Base-by-base conservation (phyloP, 108 stramenopile genomes). In the Aureococcus anophagefferens region DNA sequence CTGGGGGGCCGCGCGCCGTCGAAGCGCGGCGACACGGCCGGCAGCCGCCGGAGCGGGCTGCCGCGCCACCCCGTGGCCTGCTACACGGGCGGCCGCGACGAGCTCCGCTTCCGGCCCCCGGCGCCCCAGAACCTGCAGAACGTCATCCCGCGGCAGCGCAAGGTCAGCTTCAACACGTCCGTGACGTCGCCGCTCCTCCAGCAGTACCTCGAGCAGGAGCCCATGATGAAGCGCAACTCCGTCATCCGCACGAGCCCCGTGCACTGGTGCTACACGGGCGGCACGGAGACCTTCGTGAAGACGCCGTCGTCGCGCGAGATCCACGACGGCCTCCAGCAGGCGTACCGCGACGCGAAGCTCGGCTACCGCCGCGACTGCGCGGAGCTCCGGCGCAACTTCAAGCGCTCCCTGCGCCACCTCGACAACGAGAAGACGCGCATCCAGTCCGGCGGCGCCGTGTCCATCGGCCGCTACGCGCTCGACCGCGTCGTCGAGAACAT, bases 261-360 rank as follows among this genome's bases (percentile, higher is more conserved):
- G 37, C 71, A 64, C 36, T 76, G 75, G 75, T 77, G 77, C 75
- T 64, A 77, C 31, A 77, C 65, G 18, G 77, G 77, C 36, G 77
- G 77, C 40, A 31, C 66, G 34, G 77, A 72, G 37, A 76, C 77
- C 31, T 73, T 72, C 71, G 25, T 59, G 7, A 28, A 18, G 21
- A 28, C 51, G 51, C 51, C 51, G 21, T 5, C 40, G 40, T 44
- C 40, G 40, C 40, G 40, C 40, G 37, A 40, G 7, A 11, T 59
- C 51, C 51, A 59, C 25, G 17, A 18, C 21, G 14, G 3, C 21
- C 1, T 59, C 21, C 7, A 1, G 21, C 17, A 59, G 21, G 51
- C 17, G 21, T 25, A 25, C 51, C 3, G 3, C 25, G 51, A 18
- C 25, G 51, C 51, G 21, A 59, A 59, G 25, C 17, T 9, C 1